phyloP scores from a whole-genome alignment of 257 asterid genomes.

The Ilex asprella region DNA sequence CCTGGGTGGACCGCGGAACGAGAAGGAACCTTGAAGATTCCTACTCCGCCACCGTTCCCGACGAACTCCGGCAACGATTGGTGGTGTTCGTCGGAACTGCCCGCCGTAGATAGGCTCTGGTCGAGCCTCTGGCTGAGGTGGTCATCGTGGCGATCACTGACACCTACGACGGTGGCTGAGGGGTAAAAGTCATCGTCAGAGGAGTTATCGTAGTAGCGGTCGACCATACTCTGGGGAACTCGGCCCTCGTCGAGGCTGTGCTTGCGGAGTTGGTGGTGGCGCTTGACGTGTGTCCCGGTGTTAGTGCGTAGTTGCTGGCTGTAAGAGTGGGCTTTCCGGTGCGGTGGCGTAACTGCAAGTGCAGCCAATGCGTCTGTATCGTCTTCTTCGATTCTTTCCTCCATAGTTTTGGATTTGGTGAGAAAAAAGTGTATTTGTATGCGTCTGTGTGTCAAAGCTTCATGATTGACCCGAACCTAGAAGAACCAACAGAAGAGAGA shows the following conservation, averaged over 20 bases:
- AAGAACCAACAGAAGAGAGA: neutral
- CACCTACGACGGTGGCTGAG: conserved; percentile 28
- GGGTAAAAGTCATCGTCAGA: conserved; percentile 45
- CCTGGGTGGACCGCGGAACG: conserved; percentile 60
- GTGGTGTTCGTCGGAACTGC: neutral
- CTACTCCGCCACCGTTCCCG: conserved; percentile 56
- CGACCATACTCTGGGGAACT: conserved; percentile 17
- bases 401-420: conserved; percentile 8
- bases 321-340: conserved; percentile 36
- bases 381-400: conserved; percentile 27
- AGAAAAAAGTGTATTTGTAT: neutral
- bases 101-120: neutral
- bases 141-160: neutral
- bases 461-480: too few relatives aligned
- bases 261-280: conserved; percentile 52
- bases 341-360: conserved; percentile 37
- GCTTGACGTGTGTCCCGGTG: conserved; percentile 48
- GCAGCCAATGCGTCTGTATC: conserved; percentile 30
- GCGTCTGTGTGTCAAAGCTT: neutral
- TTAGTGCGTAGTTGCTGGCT: conserved; percentile 58
- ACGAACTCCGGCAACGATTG: conserved; percentile 58
- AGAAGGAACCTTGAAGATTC: conserved; percentile 55
- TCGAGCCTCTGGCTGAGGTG: neutral
- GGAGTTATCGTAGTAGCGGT: conserved; percentile 8
- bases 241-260: conserved; percentile 67